These are phyloP conservation scores for Entrophospora sp. DNA, from an alignment of 192 early-diverging fungal genomes.

Conservation along the genomic window DNA sequence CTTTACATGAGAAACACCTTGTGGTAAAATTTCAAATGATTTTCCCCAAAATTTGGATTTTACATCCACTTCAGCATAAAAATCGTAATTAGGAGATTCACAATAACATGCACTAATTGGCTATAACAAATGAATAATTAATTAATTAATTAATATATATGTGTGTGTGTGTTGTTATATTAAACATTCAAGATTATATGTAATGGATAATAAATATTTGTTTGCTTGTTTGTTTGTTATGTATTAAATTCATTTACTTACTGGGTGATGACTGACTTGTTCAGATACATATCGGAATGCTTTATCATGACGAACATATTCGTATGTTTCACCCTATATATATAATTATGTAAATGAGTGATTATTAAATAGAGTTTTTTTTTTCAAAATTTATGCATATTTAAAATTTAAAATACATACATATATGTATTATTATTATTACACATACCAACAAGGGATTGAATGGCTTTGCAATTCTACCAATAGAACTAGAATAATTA, in stretches of 20 bases:
- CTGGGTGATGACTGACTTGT: conserved; percentile 84
- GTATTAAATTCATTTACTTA: too few relatives aligned
- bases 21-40: conserved; percentile 70
- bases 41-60: conserved; percentile 83
- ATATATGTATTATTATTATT: too few relatives aligned
- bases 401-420: too few relatives aligned
- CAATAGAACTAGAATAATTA: conserved; percentile 73
- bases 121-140: conserved; percentile 20
- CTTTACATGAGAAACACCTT: conserved; percentile 72
- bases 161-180: too few relatives aligned
- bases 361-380: too few relatives aligned
- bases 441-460: conserved; percentile 64
- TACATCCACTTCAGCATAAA: conserved; percentile 82
- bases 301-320: conserved; percentile 72
- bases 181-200: too few relatives aligned
- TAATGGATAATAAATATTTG: too few relatives aligned
- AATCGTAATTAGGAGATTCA: conserved; percentile 71
- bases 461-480: conserved; percentile 81
- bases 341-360: neutral
- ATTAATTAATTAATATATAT: too few relatives aligned
- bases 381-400: too few relatives aligned
- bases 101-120: conserved; percentile 83
- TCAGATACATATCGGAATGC: conserved; percentile 75
- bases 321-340: conserved; percentile 71
- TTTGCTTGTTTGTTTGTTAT: too few relatives aligned